Percentiles rank a stretch among this genome's conserved stretches.
Evolutionary conservation across 345 rosid genomes (phyloP).

Genomic region (Carallia brachiata): DNA sequence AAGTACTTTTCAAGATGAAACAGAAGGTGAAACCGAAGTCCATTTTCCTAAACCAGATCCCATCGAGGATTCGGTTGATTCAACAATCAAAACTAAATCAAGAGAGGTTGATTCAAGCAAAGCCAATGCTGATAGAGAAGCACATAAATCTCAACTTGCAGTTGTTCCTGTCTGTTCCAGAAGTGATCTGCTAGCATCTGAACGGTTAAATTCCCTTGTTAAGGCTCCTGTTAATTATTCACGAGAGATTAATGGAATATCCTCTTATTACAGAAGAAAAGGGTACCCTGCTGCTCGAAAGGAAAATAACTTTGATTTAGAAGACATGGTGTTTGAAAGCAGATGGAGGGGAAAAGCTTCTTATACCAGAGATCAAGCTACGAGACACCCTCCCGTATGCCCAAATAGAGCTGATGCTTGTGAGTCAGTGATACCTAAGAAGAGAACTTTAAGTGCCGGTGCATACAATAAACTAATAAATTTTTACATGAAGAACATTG

Average conservation of each 20-base stretch:
- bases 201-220: conserved; percentile 30
- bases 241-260: conserved; percentile 22
- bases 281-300: neutral
- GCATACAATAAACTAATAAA: conserved; percentile 68
- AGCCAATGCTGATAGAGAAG: conserved; percentile 8
- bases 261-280: conserved; percentile 32
- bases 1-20: conserved; percentile 18
- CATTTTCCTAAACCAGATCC: conserved; percentile 13
- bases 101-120: conserved; percentile 16
- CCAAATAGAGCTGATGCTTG: conserved; percentile 24
- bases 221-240: conserved; percentile 12
- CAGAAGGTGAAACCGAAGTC: conserved; percentile 21
- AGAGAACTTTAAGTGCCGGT: conserved; percentile 60
- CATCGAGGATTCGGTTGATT: conserved; percentile 14
- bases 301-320: conserved; percentile 27
- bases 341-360: conserved; percentile 37
- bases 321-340: conserved; percentile 45
- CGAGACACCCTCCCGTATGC: conserved; percentile 17
- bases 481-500: conserved; percentile 73
- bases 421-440: conserved; percentile 37
- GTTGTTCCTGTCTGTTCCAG: conserved; percentile 52
- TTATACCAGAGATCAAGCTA: conserved; percentile 25
- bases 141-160: conserved; percentile 35
- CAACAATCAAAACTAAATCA: conserved; percentile 13
- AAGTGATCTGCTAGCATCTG: conserved; percentile 31